Evolutionary conservation across 257 asterid species (phyloP).

Genomic region (Cynanchum wilfordii): DNA sequence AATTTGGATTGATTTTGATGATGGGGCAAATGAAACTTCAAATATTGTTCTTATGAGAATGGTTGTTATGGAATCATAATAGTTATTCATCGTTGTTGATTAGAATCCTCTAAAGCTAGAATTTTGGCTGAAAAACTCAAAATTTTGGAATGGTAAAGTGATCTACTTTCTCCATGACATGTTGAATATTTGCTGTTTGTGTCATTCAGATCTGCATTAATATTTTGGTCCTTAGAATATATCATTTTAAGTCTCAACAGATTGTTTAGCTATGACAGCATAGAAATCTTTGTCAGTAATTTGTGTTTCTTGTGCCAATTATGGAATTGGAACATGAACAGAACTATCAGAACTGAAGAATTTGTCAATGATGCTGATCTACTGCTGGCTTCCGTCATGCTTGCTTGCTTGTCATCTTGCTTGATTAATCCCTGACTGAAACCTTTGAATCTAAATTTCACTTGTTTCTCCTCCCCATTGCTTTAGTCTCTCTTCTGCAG

Average conservation of each 20-base stretch:
- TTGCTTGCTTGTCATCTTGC: no score
- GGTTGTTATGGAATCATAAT: background rate
- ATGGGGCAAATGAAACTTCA: background rate
- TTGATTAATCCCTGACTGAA: no score
- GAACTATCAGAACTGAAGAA: no score
- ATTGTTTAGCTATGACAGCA: background rate
- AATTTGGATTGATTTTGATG: background rate
- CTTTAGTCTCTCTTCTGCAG: slow-evolving; percentile 3
- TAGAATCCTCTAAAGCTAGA: background rate
- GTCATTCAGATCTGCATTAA: background rate
- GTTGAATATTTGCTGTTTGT: background rate
- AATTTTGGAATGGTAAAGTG: background rate
- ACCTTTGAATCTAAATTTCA: no score
- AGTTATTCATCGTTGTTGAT: background rate
- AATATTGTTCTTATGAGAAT: background rate
- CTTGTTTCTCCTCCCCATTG: slow-evolving; percentile 2
- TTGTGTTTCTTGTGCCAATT: background rate
- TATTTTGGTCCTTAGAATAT: background rate
- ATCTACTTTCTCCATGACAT: no score
- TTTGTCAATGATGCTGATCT: no score
- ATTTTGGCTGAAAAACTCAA: background rate
- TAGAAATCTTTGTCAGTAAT: background rate
- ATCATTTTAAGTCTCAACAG: background rate
- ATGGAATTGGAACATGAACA: background rate
- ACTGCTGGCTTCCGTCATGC: no score